Percentiles rank a stretch among this genome's conserved stretches.
Evolutionary conservation across 2,329 filamentous ascomycete genomes (phyloP).

Genomic region (Leptodontidium sp.): DNA sequence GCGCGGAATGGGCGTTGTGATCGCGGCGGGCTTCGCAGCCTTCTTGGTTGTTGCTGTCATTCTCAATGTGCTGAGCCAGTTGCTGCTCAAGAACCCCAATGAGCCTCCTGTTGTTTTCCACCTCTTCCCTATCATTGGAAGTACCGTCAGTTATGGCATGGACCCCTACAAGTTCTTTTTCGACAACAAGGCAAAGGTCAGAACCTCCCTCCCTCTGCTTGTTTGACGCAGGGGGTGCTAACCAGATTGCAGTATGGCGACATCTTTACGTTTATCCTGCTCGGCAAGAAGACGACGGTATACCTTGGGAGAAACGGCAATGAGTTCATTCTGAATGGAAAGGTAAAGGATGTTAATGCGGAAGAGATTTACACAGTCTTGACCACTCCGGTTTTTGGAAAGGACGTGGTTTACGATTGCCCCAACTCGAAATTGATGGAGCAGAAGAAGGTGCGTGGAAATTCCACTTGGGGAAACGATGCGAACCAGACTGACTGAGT

Average conservation of each 20-base stretch:
- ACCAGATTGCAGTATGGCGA: constrained; percentile 73
- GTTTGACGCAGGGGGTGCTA: constrained; percentile 22
- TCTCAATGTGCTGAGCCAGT: constrained; percentile 81
- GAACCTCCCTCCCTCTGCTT: constrained; percentile 50
- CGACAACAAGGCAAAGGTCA: constrained; percentile 74
- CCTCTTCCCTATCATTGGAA: constrained; percentile 85
- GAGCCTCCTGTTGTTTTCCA: constrained; percentile 84
- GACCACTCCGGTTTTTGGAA: constrained; percentile 77
- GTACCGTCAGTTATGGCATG: constrained; percentile 93
- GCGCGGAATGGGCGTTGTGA: constrained; percentile 40
- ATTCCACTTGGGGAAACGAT: neutral
- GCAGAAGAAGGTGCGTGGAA: constrained; percentile 80
- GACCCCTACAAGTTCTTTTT: constrained; percentile 91
- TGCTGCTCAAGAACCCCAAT: constrained; percentile 83
- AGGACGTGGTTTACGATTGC: constrained; percentile 89
- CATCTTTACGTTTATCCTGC: constrained; percentile 87
- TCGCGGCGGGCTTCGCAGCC: constrained; percentile 40
- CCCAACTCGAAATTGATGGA: constrained; percentile 94
- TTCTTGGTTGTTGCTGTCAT: constrained; percentile 66
- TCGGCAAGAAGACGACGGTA: constrained; percentile 90
- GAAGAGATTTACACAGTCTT: constrained; percentile 90
- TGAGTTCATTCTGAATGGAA: constrained; percentile 91
- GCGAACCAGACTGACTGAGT: constrained; percentile 17
- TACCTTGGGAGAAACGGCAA: constrained; percentile 84
- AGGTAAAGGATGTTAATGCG: constrained; percentile 87